These are phyloP conservation scores for Rhexocercosporidium sp. DNA, from an alignment of 2,329 filamentous ascomycete species.

Conservation along the genomic window DNA sequence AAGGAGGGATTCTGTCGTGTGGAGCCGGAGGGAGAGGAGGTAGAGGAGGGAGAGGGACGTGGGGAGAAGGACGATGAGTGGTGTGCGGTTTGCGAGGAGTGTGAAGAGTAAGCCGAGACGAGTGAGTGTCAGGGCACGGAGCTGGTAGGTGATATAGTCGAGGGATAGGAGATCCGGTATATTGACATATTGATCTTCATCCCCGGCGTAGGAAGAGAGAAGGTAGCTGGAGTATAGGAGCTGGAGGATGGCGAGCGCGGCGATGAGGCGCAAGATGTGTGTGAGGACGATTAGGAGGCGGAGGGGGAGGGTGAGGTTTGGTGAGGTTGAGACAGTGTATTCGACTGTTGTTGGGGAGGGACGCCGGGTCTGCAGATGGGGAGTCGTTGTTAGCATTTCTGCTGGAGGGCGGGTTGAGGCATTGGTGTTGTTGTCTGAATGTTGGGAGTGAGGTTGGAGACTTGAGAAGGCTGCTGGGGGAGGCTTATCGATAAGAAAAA, in stretches of 20 bases:
- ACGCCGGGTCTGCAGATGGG: slow-evolving; percentile 65
- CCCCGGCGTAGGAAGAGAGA: slow-evolving; percentile 27
- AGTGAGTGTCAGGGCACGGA: slow-evolving; percentile 36
- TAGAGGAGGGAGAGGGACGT: slow-evolving; percentile 48
- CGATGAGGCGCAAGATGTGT: slow-evolving; percentile 48
- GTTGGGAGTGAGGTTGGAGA: slow-evolving; percentile 13
- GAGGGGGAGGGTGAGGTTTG: slow-evolving; percentile 55
- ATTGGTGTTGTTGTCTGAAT: slow-evolving; percentile 21
- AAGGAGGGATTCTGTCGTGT: slow-evolving; percentile 80
- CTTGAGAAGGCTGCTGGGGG: slow-evolving; percentile 5
- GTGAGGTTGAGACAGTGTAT: slow-evolving; percentile 87
- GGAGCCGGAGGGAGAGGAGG: slow-evolving; percentile 51
- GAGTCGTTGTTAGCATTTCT: slow-evolving; percentile 65
- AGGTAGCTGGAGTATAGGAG: slow-evolving; percentile 57
- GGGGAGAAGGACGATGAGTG: slow-evolving; percentile 49
- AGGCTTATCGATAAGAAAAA: slow-evolving; percentile 34
- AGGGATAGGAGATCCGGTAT: slow-evolving; percentile 24
- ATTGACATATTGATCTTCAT: slow-evolving; percentile 8
- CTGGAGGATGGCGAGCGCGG: slow-evolving; percentile 50
- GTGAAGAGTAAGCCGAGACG: slow-evolving; percentile 44
- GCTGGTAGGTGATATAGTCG: slow-evolving; percentile 37
- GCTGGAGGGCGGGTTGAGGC: slow-evolving; percentile 16
- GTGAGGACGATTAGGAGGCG: slow-evolving; percentile 53
- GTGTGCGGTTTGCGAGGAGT: slow-evolving; percentile 43
- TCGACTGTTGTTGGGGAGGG: slow-evolving; percentile 89